Percentiles rank a stretch among this genome's conserved stretches.
These are phyloP conservation scores for Bryoglossum gracile DNA, from an alignment of 495 filamentous ascomycete genomes.

Conservation along the genomic window DNA sequence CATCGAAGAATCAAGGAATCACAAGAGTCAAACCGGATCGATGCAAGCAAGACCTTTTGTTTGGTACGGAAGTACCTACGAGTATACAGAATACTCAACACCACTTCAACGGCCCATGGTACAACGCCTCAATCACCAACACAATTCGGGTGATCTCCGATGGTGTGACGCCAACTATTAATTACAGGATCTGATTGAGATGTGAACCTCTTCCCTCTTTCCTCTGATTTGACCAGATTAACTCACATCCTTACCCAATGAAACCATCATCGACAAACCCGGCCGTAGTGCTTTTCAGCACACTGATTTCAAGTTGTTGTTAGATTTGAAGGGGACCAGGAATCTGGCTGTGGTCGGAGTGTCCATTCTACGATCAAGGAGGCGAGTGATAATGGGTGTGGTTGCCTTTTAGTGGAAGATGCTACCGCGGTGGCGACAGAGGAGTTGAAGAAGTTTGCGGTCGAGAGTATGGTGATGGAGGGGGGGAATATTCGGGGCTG, in stretches of 20 bases:
- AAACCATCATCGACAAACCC: slow-evolving; percentile 63
- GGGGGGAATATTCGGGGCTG: slow-evolving; percentile 24
- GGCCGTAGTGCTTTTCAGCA: slow-evolving; percentile 59
- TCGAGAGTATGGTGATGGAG: slow-evolving; percentile 19
- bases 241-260: slow-evolving; percentile 54
- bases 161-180: no score
- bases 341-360: slow-evolving; percentile 60
- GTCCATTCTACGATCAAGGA: slow-evolving; percentile 59
- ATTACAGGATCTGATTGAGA: no score
- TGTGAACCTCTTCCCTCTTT: no score
- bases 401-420: slow-evolving; percentile 23
- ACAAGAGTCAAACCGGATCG: no score
- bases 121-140: no score
- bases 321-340: slow-evolving; percentile 51
- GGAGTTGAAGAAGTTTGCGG: slow-evolving; percentile 9
- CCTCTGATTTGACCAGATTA: no score
- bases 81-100: no score
- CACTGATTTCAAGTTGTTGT: slow-evolving; percentile 54
- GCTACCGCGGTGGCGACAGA: slow-evolving; percentile 12
- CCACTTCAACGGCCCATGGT: no score
- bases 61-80: no score
- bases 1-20: no score
- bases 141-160: no score
- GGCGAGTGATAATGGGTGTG: slow-evolving; percentile 46
- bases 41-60: no score